phyloP scores from a whole-genome alignment of 148 eudicot species.

The Salicornia ramosissima region DNA sequence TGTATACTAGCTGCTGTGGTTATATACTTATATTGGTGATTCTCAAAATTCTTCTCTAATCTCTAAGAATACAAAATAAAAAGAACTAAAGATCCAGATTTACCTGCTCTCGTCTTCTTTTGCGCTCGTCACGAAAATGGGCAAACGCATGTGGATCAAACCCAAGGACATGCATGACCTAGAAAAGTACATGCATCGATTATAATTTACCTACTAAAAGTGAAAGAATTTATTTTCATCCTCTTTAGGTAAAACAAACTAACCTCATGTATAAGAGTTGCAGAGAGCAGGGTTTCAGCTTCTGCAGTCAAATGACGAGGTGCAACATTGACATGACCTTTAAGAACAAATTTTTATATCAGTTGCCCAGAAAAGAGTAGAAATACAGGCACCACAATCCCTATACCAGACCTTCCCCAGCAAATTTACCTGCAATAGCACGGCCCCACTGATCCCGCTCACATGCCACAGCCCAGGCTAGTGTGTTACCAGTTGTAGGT shows the following conservation, averaged over 20 bases:
- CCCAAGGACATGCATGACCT: slow-evolving; percentile 99
- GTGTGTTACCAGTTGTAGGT: slow-evolving; percentile 94
- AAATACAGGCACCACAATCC: not conserved
- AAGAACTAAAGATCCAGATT: not conserved
- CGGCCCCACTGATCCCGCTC: slow-evolving; percentile 99
- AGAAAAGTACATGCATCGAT: slow-evolving; percentile 8
- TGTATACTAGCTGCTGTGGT: not conserved
- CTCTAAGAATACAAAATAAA: not conserved
- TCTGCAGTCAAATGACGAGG: slow-evolving; percentile 98
- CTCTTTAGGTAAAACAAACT: not conserved
- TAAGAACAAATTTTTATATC: slow-evolving; percentile 14
- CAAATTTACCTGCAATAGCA: slow-evolving; percentile 80
- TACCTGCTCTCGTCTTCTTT: slow-evolving; percentile 81
- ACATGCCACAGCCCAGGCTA: slow-evolving; percentile 99
- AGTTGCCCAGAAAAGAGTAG: not conserved
- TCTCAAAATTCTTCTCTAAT: not conserved
- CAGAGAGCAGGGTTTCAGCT: slow-evolving; percentile 92
- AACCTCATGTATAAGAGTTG: slow-evolving; percentile 96
- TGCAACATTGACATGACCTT: slow-evolving; percentile 99
- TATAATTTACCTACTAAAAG: slow-evolving; percentile 10
- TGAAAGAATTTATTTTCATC: not conserved
- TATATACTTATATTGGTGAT: not conserved
- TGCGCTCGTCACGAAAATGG: slow-evolving; percentile 97
- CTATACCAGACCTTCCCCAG: not conserved
- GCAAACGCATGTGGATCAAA: slow-evolving; percentile 99